These are phyloP conservation scores for Hypericum androsaemum DNA, from an alignment of 345 rosid species.

Conservation along the genomic window DNA sequence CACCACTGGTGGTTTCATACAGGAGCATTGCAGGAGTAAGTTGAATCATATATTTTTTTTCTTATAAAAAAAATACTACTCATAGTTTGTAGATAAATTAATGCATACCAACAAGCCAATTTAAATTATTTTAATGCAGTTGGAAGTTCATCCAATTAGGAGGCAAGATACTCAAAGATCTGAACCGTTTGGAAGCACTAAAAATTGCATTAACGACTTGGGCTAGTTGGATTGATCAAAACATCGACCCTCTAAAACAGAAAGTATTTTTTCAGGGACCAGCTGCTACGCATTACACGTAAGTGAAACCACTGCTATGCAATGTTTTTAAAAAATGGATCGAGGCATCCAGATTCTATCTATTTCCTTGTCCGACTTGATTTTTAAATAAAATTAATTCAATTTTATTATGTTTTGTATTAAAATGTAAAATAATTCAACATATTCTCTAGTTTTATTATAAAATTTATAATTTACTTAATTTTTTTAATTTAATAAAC, in stretches of 20 bases:
- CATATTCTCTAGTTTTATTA: too few species aligned
- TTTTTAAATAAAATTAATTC: too few species aligned
- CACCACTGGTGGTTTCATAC: conserved; percentile 61
- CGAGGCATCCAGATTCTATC: conserved; percentile 20
- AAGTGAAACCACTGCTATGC: background rate
- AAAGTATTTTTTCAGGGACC: conserved; percentile 53
- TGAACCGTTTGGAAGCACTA: conserved; percentile 54
- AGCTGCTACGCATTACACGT: conserved; percentile 39
- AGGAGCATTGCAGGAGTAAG: conserved; percentile 13
- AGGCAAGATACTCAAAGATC: conserved; percentile 25
- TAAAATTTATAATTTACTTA: too few species aligned
- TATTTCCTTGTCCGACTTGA: too few species aligned
- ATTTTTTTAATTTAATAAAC: too few species aligned
- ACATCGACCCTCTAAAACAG: conserved; percentile 41
- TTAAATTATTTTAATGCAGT: conserved; percentile 21
- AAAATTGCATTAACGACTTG: conserved; percentile 57
- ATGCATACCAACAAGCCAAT: background rate
- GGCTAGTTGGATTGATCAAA: conserved; percentile 48
- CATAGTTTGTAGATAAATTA: too few species aligned
- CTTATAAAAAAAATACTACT: too few species aligned
- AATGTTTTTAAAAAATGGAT: conserved; percentile 25
- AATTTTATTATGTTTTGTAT: too few species aligned
- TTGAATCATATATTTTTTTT: too few species aligned
- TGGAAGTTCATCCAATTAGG: conserved; percentile 61
- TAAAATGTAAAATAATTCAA: too few species aligned